These are phyloP conservation scores for Haplosporangium gracile DNA, from an alignment of 192 early-diverging fungal species.

Conservation along the genomic window DNA sequence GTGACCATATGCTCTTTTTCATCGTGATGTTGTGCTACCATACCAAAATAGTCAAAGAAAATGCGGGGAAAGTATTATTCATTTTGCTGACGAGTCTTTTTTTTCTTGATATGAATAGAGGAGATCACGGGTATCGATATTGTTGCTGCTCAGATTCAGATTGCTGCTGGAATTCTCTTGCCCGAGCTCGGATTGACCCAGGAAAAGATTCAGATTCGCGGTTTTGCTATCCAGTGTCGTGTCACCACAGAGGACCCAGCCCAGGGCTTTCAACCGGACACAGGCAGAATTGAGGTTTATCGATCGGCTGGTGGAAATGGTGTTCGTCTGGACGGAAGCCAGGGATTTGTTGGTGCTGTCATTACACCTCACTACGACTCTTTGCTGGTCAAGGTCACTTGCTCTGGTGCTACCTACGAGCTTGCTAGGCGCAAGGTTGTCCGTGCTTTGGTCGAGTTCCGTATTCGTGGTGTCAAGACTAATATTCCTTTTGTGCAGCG, in stretches of 20 bases:
- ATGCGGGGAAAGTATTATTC: background rate
- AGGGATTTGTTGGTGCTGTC: conserved; percentile 90
- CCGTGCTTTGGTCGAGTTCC: conserved; percentile 91
- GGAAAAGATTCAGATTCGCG: conserved; percentile 82
- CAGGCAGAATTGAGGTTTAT: conserved; percentile 95
- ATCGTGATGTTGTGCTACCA: background rate
- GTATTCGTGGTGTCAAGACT: conserved; percentile 96
- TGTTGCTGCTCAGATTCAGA: conserved; percentile 93
- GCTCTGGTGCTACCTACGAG: conserved; percentile 89
- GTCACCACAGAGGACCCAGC: conserved; percentile 96
- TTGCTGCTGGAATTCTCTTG: conserved; percentile 89
- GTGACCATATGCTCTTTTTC: background rate
- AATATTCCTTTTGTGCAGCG: conserved; percentile 95
- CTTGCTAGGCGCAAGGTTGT: conserved; percentile 92
- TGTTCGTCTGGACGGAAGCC: conserved; percentile 90
- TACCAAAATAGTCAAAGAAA: no score
- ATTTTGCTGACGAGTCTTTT: background rate
- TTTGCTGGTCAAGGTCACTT: conserved; percentile 91
- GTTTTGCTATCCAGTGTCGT: conserved; percentile 96
- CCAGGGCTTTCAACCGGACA: conserved; percentile 96
- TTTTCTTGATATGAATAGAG: conserved; percentile 61
- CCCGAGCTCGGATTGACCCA: conserved; percentile 85
- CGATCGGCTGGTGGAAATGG: conserved; percentile 91
- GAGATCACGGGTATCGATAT: conserved; percentile 97
- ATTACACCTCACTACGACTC: conserved; percentile 98